These are phyloP conservation scores for Trapa incisa DNA, from an alignment of 345 rosid species.

Conservation along the genomic window DNA sequence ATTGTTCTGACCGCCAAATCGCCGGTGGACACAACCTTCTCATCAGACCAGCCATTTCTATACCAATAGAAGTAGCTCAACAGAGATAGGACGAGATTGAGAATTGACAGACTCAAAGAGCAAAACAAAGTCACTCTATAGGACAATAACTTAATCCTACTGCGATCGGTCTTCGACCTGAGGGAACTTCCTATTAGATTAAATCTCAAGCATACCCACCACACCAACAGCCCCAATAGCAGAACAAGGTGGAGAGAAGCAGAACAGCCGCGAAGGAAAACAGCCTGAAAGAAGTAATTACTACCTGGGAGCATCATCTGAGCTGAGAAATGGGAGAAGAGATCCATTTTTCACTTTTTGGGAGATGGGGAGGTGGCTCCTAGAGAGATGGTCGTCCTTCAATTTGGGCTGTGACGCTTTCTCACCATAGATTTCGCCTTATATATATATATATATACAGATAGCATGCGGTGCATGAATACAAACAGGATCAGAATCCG, in stretches of 20 bases:
- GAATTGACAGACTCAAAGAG: conserved; percentile 38
- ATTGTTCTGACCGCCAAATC: conserved; percentile 46
- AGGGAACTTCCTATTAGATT: not conserved
- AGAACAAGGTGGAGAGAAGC: conserved; percentile 11
- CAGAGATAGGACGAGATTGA: conserved; percentile 34
- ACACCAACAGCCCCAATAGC: conserved; percentile 8
- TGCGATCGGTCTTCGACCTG: not conserved
- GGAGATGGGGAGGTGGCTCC: not conserved
- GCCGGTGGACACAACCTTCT: conserved; percentile 31
- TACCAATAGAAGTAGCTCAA: conserved; percentile 58
- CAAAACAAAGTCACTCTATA: conserved; percentile 34
- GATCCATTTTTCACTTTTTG: not conserved
- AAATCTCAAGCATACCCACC: conserved; percentile 7
- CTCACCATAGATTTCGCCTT: not conserved
- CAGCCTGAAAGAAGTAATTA: not conserved
- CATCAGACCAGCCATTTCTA: conserved; percentile 44
- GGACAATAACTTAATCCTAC: conserved; percentile 9
- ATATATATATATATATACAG: not conserved
- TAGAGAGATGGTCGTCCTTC: not conserved
- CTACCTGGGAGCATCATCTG: conserved; percentile 4
- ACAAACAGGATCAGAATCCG: not conserved
- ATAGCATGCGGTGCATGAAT: not conserved
- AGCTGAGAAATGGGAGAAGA: conserved; percentile 2
- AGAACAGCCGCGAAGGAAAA: conserved; percentile 12
- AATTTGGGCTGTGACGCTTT: not conserved